Evolutionary conservation across 805 yeast genomes (phyloP).

Genomic region (Monosporozyma aerobia): DNA sequence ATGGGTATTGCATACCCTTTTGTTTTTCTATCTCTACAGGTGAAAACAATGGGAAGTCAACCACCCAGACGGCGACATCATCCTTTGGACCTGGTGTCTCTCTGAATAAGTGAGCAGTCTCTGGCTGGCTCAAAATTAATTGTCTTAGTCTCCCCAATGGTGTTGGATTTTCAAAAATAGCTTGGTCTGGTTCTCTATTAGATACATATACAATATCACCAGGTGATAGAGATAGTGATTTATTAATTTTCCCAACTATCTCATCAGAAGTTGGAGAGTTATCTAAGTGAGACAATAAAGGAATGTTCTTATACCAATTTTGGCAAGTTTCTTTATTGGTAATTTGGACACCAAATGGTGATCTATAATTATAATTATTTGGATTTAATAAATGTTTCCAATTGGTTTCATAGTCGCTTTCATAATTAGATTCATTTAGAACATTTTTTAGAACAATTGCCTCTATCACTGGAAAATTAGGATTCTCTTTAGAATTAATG

Average conservation of each 20-base stretch:
- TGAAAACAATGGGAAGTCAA: constrained; percentile 85
- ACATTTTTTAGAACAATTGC: constrained; percentile 54
- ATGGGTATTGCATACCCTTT: constrained; percentile 39
- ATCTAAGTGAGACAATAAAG: constrained; percentile 16
- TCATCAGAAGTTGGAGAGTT: not conserved
- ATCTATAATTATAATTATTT: constrained; percentile 43
- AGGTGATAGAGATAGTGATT: constrained; percentile 35
- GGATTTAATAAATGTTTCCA: constrained; percentile 34
- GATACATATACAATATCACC: constrained; percentile 76
- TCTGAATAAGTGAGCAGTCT: constrained; percentile 32
- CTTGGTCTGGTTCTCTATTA: constrained; percentile 47
- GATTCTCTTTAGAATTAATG: constrained; percentile 26
- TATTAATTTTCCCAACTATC: constrained; percentile 15
- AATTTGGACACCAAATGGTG: constrained; percentile 50
- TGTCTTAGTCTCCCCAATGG: constrained; percentile 86
- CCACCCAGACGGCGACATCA: constrained; percentile 69
- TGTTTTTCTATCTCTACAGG: constrained; percentile 44
- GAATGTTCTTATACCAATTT: constrained; percentile 37
- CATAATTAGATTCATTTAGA: constrained; percentile 16
- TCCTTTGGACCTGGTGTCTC: constrained; percentile 7
- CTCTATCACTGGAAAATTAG: constrained; percentile 62
- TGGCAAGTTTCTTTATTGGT: constrained; percentile 32
- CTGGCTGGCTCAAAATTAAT: constrained; percentile 43
- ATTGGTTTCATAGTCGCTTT: constrained; percentile 23
- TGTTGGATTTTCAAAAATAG: constrained; percentile 87